Evolutionary conservation across 192 early-diverging fungal species (phyloP).

Genomic region (Lobulomyces angularis): DNA sequence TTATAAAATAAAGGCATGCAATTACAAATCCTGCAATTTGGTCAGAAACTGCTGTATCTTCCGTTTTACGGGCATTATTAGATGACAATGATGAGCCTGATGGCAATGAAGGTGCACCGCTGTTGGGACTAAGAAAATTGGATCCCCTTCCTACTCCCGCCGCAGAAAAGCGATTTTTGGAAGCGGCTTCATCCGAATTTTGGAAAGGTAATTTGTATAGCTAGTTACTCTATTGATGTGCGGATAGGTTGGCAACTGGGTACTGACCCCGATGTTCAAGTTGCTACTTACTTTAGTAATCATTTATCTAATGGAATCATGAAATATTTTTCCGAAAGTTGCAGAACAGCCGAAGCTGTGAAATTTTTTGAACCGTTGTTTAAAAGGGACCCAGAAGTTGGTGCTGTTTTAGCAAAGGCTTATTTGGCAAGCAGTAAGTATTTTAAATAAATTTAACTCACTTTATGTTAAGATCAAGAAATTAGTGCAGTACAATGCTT

Average conservation of each 20-base stretch:
- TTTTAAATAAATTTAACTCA: conserved; percentile 1
- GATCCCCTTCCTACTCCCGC: conserved; percentile 67
- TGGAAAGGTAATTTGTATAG: conserved; percentile 56
- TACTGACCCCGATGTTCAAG: conserved; percentile 84
- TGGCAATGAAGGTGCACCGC: conserved; percentile 60
- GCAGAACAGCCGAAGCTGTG: conserved; percentile 65
- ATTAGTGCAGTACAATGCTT: conserved; percentile 83
- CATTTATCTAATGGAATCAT: conserved; percentile 77
- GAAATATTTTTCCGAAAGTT: conserved; percentile 78
- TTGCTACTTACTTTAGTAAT: conserved; percentile 82
- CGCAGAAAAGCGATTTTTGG: conserved; percentile 71
- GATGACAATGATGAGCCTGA: conserved; percentile 74
- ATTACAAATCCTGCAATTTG: conserved; percentile 62
- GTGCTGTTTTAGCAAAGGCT: conserved; percentile 66
- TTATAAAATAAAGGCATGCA: conserved; percentile 19
- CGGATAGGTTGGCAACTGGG: conserved; percentile 76
- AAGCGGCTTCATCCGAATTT: conserved; percentile 69
- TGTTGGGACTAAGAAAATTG: conserved; percentile 79
- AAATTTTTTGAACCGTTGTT: conserved; percentile 72
- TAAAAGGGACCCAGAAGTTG: conserved; percentile 77
- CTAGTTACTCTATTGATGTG: conserved; percentile 1
- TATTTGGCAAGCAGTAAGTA: conserved; percentile 40
- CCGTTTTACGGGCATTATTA: conserved; percentile 76
- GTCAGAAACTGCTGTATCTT: conserved; percentile 81
- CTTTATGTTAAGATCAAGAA: conserved; percentile 66